These are phyloP conservation scores for Gomphus sp. DNA, from an alignment of 1,284 basidiomycete species.

Conservation along the genomic window DNA sequence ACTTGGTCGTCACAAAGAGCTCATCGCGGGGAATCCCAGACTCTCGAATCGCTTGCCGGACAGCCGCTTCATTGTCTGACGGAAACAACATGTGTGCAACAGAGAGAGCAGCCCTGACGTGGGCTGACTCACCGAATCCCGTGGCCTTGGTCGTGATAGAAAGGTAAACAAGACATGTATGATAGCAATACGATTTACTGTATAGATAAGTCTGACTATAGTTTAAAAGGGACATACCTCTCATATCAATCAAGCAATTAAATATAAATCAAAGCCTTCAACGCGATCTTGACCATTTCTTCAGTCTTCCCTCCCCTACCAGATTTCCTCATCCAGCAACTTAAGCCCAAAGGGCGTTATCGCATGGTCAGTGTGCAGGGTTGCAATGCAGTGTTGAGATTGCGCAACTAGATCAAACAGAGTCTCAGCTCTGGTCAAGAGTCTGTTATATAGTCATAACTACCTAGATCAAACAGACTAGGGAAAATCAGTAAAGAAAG, in stretches of 20 bases:
- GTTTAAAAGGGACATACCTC: neutral
- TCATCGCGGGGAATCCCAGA: slow-evolving; percentile 16
- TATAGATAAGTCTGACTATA: slow-evolving; percentile 13
- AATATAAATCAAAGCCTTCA: neutral
- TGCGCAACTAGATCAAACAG: too few relatives aligned
- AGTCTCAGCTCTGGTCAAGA: too few relatives aligned
- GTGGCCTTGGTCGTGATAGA: slow-evolving; percentile 38
- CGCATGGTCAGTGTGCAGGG: neutral
- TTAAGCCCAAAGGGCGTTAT: slow-evolving; percentile 6
- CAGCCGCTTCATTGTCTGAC: too few relatives aligned
- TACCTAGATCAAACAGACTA: too few relatives aligned
- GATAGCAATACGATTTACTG: neutral
- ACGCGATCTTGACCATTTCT: slow-evolving; percentile 27
- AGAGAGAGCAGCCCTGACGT: neutral
- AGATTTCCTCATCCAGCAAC: slow-evolving; percentile 33
- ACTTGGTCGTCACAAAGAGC: neutral
- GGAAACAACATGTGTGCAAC: too few relatives aligned
- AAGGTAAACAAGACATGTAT: slow-evolving; percentile 15
- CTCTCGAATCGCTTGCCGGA: too few relatives aligned
- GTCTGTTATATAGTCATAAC: too few relatives aligned
- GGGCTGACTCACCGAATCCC: too few relatives aligned
- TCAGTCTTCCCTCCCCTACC: slow-evolving; percentile 26
- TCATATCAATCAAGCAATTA: neutral
- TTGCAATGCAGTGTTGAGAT: neutral
- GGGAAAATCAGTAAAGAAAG: too few relatives aligned